Evolutionary conservation across 331 rosid genomes (phyloP), one percentile per base, ranked within the genome.

Genomic region (Prunus yedoensis): DNA sequence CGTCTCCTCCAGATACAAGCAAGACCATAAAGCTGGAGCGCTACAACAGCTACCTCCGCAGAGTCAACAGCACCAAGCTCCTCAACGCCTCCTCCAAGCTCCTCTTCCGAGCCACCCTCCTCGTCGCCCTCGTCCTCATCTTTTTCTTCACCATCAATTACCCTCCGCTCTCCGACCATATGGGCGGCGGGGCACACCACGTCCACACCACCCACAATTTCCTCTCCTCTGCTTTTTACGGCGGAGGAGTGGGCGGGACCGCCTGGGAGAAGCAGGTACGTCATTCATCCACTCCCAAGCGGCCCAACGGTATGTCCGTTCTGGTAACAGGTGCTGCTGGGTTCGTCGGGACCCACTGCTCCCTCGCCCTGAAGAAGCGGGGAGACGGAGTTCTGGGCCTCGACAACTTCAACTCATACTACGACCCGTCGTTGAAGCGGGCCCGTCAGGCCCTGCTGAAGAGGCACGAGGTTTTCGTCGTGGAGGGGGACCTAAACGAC

Each of bases 291-390:
- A 80, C 94, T 0, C 96, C 99, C 0, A 88, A 87, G 7, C 88
- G 97, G 0, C 89, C 91, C 12, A 86, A 89, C 43, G 97, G 97
- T n/a, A 65, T 94, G 79, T 81, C 91, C 0, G 88, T 94, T 0
- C 87, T 92, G 3, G 97, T 94, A 3, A 94, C 99, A 16, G 99
- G 99, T 7, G 97, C 99, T 0, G 97, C 87, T 1, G 99, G 97
- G 0, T 94, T 94, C 79, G 84, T 94, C n/a, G 97, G 99, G 0
- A n/a, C 81, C 4, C 99, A 94, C 87, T 92, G 91, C 75, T 88
- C 97, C 0, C 81, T 94, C 0, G 96, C 99, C 0, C 71, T 94
- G 0, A 94, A 92, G 6, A 94, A 90, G 21, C 90, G 97, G 8
- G 99, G 97, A 5, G 99, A 94, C 21, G 99, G 97, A 0, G 99